Conservation (phyloP, 2,329 filamentous ascomycete genomes). For the Xylariaceae sp. region DNA sequence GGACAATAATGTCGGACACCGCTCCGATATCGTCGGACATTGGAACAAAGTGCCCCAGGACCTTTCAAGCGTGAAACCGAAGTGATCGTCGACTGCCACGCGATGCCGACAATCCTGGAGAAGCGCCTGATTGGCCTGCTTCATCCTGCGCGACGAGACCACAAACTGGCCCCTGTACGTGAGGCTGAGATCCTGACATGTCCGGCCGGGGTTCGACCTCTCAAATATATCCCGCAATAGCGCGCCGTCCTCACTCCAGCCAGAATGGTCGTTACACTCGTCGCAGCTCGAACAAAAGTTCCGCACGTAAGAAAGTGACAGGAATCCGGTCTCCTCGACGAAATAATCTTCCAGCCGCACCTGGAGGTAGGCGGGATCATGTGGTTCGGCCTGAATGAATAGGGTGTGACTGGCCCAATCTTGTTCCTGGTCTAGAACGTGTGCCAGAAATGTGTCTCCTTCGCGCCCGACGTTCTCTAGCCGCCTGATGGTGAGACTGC, state of each 20-base stretch:
- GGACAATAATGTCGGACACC: slow-evolving; percentile 18
- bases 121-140: slow-evolving; percentile 12
- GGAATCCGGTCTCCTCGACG: slow-evolving; percentile 17
- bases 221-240: slow-evolving; percentile 16
- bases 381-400: slow-evolving; percentile 21
- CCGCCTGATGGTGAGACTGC: slow-evolving; percentile 13
- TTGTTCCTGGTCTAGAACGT: slow-evolving; percentile 13
- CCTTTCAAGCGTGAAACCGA: slow-evolving; percentile 18
- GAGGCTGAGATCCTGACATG: slow-evolving; percentile 17
- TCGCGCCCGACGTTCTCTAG: slow-evolving; percentile 20
- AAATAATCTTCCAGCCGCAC: slow-evolving; percentile 19
- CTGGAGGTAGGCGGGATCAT: slow-evolving; percentile 17
- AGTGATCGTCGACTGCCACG: slow-evolving; percentile 9
- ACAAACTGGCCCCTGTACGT: slow-evolving; percentile 21
- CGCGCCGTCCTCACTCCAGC: slow-evolving; percentile 14
- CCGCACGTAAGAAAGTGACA: slow-evolving; percentile 18
- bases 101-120: slow-evolving; percentile 12
- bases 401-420: slow-evolving; percentile 21
- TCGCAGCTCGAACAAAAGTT: slow-evolving; percentile 19
- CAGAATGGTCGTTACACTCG: slow-evolving; percentile 19
- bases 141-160: slow-evolving; percentile 18
- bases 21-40: slow-evolving; percentile 20
- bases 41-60: slow-evolving; percentile 18
- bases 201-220: slow-evolving; percentile 10
- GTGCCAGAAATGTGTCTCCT: slow-evolving; percentile 20